Evolutionary conservation across 78 protist genomes (phyloP).

Genomic region (Emiliania huxleyi): DNA sequence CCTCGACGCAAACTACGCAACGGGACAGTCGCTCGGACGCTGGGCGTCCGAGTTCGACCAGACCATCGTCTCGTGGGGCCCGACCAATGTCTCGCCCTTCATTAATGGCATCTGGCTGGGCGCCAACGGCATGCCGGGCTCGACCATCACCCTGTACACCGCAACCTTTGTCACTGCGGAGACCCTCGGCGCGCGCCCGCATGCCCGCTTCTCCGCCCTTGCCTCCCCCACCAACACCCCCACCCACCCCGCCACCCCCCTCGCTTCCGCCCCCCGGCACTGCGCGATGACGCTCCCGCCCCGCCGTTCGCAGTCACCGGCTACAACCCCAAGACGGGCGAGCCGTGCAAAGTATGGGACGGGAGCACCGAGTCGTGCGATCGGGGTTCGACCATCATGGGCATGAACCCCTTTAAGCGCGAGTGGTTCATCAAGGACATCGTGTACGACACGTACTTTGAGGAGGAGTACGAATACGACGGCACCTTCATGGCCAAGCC

Average conservation of each 20-base stretch:
- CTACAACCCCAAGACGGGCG: neutral
- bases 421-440: neutral
- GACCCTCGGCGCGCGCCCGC: no score
- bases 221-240: no score
- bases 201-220: no score
- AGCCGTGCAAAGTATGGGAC: neutral
- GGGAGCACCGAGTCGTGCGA: neutral
- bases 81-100: neutral
- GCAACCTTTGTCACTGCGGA: neutral
- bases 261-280: no score
- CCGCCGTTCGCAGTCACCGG: no score
- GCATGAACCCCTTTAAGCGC: neutral
- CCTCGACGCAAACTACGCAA: neutral
- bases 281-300: no score
- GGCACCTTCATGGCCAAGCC: neutral
- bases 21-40: neutral
- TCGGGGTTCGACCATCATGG: neutral
- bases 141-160: neutral
- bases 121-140: neutral
- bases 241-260: no score
- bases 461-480: neutral
- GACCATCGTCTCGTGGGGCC: neutral
- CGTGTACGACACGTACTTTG: neutral
- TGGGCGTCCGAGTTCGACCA: neutral
- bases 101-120: neutral